These are phyloP conservation scores for Aspergillus haitiensis DNA, from an alignment of 495 filamentous ascomycete genomes.

Conservation along the genomic window DNA sequence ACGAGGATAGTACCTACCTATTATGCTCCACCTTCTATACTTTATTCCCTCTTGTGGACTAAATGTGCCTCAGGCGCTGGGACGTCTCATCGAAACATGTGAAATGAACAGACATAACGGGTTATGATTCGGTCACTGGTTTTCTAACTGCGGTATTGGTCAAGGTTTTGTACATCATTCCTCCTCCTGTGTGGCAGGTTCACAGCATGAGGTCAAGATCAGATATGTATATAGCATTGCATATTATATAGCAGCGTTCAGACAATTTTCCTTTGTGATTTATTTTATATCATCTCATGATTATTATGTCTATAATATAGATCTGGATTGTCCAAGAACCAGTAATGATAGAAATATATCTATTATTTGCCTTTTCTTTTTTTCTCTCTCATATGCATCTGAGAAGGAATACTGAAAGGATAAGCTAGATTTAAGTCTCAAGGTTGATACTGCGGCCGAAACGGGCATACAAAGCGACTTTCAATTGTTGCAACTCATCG, in stretches of 20 bases:
- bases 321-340: not conserved
- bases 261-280: not conserved
- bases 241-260: not conserved
- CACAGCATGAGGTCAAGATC: not conserved
- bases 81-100: conserved; percentile 15
- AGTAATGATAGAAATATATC: conserved; percentile 3
- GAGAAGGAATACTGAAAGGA: not conserved
- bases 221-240: not conserved
- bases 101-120: conserved; percentile 27
- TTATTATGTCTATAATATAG: conserved; percentile 9
- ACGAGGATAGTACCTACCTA: too few relatives aligned
- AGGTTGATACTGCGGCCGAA: conserved; percentile 96
- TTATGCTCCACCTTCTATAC: not conserved
- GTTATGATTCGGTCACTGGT: conserved; percentile 19
- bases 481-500: conserved; percentile 85
- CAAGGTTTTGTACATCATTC: not conserved
- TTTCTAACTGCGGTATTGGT: not conserved
- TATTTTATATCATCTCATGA: not conserved
- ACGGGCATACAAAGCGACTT: conserved; percentile 87
- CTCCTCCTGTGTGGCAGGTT: conserved; percentile 1
- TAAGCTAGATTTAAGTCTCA: conserved; percentile 62
- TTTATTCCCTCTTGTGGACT: not conserved
- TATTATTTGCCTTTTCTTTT: not conserved
- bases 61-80: not conserved
- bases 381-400: too few relatives aligned